Base-by-base conservation (phyloP, 176 grass and related monocot genomes). In the Panicum miliaceum region DNA sequence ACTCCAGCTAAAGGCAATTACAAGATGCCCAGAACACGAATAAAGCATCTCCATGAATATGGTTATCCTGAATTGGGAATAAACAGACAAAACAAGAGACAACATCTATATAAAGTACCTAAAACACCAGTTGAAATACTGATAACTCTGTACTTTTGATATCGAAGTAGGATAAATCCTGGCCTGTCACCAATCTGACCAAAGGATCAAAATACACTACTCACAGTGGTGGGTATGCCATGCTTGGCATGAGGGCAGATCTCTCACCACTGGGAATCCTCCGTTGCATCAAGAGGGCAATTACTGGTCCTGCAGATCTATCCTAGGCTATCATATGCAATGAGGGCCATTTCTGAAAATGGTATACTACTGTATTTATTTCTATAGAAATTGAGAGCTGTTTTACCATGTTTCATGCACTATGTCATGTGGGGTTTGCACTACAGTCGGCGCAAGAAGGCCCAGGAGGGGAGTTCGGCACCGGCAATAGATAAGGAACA, bases 71-170 rank as follows among this genome's bases (percentile, higher is more conserved):
- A 12, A 73, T 11, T 60, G 50, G 29, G 10, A 46, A 65, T 8
- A 26, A 80, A 59, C 23, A 12, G 59, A 79, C 18, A 72, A 6
- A 85, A 36, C 1, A 9, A 18, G 56, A 9, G 18, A 64, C 52
- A 64, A 43, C 2, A 38, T 42, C 25, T 34, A 50, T 35, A 62
- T 66, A 2, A 67, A 73, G 32, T n/a, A 61, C 54, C 64, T 62
- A 77, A 62, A 77, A 64, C 46, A 61, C n/a, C 41, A 52, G 29
- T 13, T 23, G 40, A 61, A 87, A 77, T 62, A 70, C 22, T 47
- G 71, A 61, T 18, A 51, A 2, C 38, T 57, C 13, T 60, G 63
- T 81, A 64, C 45, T 68, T 10, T n/a, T 54, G 23, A 34, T 73
- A 57, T 48, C n/a, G 46, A 45, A n/a, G n/a, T 29, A 72, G 0